These are phyloP conservation scores for Astrocystis sublimbata DNA, from an alignment of 495 filamentous ascomycete species.

Conservation along the genomic window DNA sequence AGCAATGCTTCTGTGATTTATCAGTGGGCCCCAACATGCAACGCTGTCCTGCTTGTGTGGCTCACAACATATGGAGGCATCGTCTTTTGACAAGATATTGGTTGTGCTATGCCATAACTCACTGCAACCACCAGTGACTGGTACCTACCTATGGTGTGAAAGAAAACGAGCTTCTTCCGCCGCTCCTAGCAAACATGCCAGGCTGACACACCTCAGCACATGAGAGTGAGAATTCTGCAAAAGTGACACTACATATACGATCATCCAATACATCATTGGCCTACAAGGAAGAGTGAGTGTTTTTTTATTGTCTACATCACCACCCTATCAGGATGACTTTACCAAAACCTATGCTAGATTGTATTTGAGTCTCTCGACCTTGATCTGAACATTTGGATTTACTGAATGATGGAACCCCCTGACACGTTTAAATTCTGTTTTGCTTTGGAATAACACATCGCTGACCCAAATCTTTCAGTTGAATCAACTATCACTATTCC, in stretches of 20 bases:
- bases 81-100: not conserved
- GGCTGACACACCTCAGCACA: not conserved
- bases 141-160: no score
- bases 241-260: not conserved
- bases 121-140: not conserved
- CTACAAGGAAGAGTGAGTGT: not conserved
- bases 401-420: slow-evolving; percentile 18
- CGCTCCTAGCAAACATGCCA: not conserved
- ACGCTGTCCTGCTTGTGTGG: not conserved
- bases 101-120: not conserved
- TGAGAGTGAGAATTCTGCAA: not conserved
- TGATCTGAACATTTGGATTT: slow-evolving; percentile 38
- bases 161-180: not conserved
- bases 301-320: not conserved
- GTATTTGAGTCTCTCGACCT: slow-evolving; percentile 40
- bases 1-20: not conserved
- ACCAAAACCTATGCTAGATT: slow-evolving; percentile 41
- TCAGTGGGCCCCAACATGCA: not conserved
- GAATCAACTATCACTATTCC: not conserved
- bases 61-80: not conserved
- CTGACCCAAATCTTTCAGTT: not conserved
- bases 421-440: not conserved
- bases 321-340: slow-evolving; percentile 29
- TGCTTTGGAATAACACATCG: not conserved
- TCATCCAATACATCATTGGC: not conserved